Evolutionary conservation across 108 stramenopile species (phyloP), one percentile per base, ranked within the genome.

Genomic region (Cylindrotheca fusiformis): DNA sequence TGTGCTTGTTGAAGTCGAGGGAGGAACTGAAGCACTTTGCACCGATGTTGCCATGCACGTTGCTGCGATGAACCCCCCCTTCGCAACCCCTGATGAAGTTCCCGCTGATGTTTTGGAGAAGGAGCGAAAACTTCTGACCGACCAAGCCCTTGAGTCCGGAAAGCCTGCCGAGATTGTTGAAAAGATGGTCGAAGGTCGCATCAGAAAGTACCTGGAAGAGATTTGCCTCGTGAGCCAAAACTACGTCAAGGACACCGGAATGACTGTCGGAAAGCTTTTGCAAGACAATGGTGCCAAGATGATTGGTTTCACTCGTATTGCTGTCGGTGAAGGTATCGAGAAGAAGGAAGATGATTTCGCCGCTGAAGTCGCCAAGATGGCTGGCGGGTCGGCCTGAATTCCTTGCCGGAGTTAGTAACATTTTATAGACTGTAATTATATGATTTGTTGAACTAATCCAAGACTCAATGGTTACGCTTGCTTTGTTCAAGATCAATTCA

Each of bases 101-200:
- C 86, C 86, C 48, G 67, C 71, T 0, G 93, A 87, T 20, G 88
- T 79, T 45, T 53, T 91, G 51, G 88, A 87, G 44, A 86, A 84
- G 70, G 87, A 91, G 52, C 60, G 76, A 23, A 63, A 75, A 31
- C 71, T 91, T 59, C 70, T 88, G 25, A 72, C 74, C 12, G 84
- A 63, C 2, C 84, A 86, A 60, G 86, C 82, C 28, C 63, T 69
- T 10, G 83, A 85, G 0, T 77, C 75, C 55, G 90, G 90, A 47
- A 94, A 94, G 77, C 90, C 93, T 8, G 72, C 59, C 32, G 82
- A 80, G 20, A 90, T 94, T 72, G 64, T 84, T 25, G 80, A 82
- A 26, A 91, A 91, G 61, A 94, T 94, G 86, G 87, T 94, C 22
- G 62, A 32, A 23, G 91, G 91, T 59, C 87, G 91, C 56, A 76